phyloP scores from a whole-genome alignment of 768 basidiomycete genomes.

The Heimioporus sp. region DNA sequence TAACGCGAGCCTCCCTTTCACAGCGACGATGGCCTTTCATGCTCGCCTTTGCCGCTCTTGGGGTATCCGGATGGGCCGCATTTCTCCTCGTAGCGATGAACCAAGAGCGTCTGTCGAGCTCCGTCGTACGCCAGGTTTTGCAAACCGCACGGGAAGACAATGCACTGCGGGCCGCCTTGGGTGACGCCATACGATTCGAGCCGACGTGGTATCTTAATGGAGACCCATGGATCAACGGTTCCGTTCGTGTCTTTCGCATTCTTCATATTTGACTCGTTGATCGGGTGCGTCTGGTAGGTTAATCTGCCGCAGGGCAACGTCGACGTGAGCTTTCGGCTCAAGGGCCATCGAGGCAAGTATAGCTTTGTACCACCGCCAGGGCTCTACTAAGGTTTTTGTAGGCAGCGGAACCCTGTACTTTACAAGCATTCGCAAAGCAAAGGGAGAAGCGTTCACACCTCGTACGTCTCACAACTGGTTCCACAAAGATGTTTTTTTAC shows the following conservation, averaged over 20 bases:
- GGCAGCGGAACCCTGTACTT: constrained; percentile 79
- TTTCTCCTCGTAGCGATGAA: constrained; percentile 73
- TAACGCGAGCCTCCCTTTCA: not conserved
- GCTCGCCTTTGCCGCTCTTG: constrained; percentile 47
- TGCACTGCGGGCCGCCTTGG: constrained; percentile 52
- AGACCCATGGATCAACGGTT: constrained; percentile 66
- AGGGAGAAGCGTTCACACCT: constrained; percentile 66
- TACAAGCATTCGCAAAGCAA: constrained; percentile 76
- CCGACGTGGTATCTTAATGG: constrained; percentile 62
- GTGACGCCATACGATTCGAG: constrained; percentile 48
- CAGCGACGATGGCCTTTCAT: constrained; percentile 57
- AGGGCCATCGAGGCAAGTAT: constrained; percentile 61
- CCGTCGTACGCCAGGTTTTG: constrained; percentile 67
- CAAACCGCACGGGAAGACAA: constrained; percentile 53
- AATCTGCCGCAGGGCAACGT: constrained; percentile 74
- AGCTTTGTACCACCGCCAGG: not conserved
- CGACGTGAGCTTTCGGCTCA: constrained; percentile 73
- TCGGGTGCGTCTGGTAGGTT: constrained; percentile 42
- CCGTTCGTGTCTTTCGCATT: constrained; percentile 42
- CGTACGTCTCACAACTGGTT: constrained; percentile 34
- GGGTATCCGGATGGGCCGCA: constrained; percentile 60
- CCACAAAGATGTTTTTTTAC: not conserved
- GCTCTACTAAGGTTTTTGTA: constrained; percentile 21
- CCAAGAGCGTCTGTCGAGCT: constrained; percentile 74
- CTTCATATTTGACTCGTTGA: not conserved